These are phyloP conservation scores for Coemansia sp. DNA, from an alignment of 192 early-diverging fungal genomes.

Conservation along the genomic window DNA sequence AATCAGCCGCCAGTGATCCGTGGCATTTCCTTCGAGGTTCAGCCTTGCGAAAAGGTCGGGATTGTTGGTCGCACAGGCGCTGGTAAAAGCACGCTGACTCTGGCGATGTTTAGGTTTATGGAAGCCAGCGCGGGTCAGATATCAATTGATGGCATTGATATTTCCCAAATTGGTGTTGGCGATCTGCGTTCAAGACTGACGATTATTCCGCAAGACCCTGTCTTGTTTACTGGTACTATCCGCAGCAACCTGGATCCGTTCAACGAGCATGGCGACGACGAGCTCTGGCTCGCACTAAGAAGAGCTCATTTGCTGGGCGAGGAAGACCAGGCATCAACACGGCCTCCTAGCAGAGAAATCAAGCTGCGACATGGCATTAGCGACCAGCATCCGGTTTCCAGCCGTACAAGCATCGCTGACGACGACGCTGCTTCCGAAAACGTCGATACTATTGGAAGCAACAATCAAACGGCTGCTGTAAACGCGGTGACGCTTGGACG, in stretches of 20 bases:
- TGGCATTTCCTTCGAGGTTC: constrained; percentile 48
- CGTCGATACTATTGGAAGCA: neutral
- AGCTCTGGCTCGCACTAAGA: constrained; percentile 67
- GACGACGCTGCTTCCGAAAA: constrained; percentile 4
- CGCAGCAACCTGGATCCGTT: constrained; percentile 88
- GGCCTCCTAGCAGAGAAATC: neutral
- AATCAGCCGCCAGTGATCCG: constrained; percentile 21
- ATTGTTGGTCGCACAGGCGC: constrained; percentile 63
- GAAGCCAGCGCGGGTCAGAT: constrained; percentile 70
- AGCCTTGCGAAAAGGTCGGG: constrained; percentile 47
- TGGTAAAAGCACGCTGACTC: constrained; percentile 79
- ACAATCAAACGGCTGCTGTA: neutral
- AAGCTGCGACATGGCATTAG: neutral
- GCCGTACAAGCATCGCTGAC: constrained; percentile 24
- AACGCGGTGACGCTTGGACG: constrained; percentile 25
- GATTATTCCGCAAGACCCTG: constrained; percentile 76
- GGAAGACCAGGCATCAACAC: neutral
- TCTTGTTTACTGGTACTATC: constrained; percentile 51
- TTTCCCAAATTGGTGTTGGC: constrained; percentile 64
- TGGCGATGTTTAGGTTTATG: constrained; percentile 77
- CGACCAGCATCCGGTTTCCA: constrained; percentile 11
- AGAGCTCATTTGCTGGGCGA: constrained; percentile 66
- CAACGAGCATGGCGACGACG: constrained; percentile 68
- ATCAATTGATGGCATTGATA: constrained; percentile 72
- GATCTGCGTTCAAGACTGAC: constrained; percentile 74